Conservation (phyloP, 192 early-diverging fungal genomes). For the Rhizoclosmatium globosum region DNA sequence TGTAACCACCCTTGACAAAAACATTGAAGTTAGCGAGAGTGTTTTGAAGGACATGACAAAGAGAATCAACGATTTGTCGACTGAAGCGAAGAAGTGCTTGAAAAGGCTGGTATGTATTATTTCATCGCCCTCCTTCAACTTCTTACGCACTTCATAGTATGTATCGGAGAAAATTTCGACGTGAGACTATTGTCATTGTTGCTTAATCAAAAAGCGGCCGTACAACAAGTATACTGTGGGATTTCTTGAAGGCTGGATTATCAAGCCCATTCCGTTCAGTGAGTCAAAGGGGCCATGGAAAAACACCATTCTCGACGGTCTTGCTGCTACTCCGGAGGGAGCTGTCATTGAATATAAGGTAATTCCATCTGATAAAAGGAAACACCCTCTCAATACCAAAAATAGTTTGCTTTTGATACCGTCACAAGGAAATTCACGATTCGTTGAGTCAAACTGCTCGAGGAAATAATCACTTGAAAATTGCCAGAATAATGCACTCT, state of each 20-base stretch:
- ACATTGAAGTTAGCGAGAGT: conserved; percentile 46
- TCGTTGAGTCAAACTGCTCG: not conserved
- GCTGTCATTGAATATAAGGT: conserved; percentile 35
- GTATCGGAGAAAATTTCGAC: conserved; percentile 29
- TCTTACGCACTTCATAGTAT: not conserved
- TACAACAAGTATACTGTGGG: conserved; percentile 28
- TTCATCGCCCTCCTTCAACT: not conserved
- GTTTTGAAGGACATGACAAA: conserved; percentile 53
- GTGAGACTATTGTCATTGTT: conserved; percentile 28
- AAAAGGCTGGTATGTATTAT: conserved; percentile 48
- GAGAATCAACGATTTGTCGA: conserved; percentile 40
- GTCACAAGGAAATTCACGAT: conserved; percentile 28
- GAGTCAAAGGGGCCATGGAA: conserved; percentile 28
- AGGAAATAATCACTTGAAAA: conserved; percentile 41
- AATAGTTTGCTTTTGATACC: conserved; percentile 18
- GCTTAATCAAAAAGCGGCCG: conserved; percentile 25
- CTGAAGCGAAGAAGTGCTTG: conserved; percentile 43
- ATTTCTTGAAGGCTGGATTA: conserved; percentile 33
- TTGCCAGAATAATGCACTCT: conserved; percentile 40
- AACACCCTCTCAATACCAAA: too few relatives aligned
- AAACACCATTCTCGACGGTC: conserved; percentile 11
- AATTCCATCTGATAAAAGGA: not conserved
- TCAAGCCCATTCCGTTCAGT: conserved; percentile 25
- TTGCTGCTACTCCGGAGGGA: conserved; percentile 22
- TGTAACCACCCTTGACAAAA: conserved; percentile 47